Base-by-base conservation (phyloP, 768 basidiomycete genomes). In the Tylopilus felleus region DNA sequence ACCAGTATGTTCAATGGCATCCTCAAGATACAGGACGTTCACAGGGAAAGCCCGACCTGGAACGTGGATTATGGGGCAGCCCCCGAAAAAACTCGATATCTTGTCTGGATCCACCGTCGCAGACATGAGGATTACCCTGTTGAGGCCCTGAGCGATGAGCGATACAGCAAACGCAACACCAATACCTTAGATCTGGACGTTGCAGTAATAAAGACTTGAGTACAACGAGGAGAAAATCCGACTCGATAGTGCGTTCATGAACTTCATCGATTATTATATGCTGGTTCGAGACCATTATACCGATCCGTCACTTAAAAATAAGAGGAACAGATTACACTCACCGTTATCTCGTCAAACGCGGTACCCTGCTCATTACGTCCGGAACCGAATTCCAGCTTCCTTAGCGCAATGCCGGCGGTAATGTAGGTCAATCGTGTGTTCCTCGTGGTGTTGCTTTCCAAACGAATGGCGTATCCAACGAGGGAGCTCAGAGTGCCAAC, bases 201-300 rank as follows among this genome's bases (percentile, higher is more conserved):
- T 86, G 82, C 51, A 78, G 72, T 48, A 97, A 70, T 31, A 98
- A 73, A 16, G 89, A 85, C 70, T 92, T 93, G 49, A 99, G 77
- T 6, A 98, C 92, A 60, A 98, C 93, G 29, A 99, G 76, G 29
- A 99, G 79, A 73, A 99, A 99, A 70, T 98, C 96, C 0, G 93
- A 95, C 66, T 99, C 96, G 60, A 99, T 97, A 8, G 87, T 92
- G 21, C 96, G 86, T 74, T 99, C 96, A 64, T 99, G 96, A 44
- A 97, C 92, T 85, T 99, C 96, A 61, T 99, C 96, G 40, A 98
- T 88, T 55, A 99, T 88, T 66, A 99, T 85, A 65, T 97, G 94
- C 91, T 93, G 49, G 17, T 35, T 57, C 49, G 35, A 22, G 16
- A 13, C 23, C 47, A 21, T 59, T 40, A 47, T 22, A 51, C 21